Percentiles rank a stretch among this genome's conserved stretches.
Conservation (phyloP, 2,329 filamentous ascomycete species). For the Epicoccum sorghinum region DNA sequence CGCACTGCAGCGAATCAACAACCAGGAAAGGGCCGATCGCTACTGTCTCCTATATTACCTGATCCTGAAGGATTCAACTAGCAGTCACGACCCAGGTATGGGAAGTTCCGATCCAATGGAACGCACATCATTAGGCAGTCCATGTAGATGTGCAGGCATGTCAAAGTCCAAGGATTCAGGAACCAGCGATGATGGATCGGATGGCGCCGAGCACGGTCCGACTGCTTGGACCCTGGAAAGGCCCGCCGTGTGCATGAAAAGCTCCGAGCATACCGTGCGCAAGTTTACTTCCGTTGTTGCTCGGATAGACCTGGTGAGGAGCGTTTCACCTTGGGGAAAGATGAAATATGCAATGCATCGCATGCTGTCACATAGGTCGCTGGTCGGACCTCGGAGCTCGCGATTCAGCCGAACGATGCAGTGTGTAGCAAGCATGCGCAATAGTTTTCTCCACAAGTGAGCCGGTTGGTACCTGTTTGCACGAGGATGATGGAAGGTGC, state of each 20-base stretch:
- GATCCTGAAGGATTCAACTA: conserved; percentile 4
- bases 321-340: conserved; percentile 1
- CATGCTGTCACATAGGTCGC: neutral
- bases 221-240: conserved; percentile 4
- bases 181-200: neutral
- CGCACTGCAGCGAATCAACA: neutral
- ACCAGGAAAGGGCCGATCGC: neutral
- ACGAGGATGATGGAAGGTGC: conserved; percentile 1
- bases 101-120: conserved; percentile 6
- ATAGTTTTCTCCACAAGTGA: conserved; percentile 3
- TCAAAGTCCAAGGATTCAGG: neutral
- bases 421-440: neutral
- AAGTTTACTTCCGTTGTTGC: neutral
- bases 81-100: neutral
- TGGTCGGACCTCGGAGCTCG: no score
- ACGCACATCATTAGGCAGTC: neutral
- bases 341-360: no score
- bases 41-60: neutral
- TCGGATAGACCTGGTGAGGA: neutral
- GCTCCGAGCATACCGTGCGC: conserved; percentile 1
- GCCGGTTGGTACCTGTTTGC: neutral
- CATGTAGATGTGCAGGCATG: neutral
- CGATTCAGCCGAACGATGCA: neutral
- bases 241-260: neutral
- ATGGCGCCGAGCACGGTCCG: conserved; percentile 6